These are phyloP conservation scores for Trichophyton equinum DNA, from an alignment of 2,329 filamentous ascomycete genomes.

Conservation along the genomic window DNA sequence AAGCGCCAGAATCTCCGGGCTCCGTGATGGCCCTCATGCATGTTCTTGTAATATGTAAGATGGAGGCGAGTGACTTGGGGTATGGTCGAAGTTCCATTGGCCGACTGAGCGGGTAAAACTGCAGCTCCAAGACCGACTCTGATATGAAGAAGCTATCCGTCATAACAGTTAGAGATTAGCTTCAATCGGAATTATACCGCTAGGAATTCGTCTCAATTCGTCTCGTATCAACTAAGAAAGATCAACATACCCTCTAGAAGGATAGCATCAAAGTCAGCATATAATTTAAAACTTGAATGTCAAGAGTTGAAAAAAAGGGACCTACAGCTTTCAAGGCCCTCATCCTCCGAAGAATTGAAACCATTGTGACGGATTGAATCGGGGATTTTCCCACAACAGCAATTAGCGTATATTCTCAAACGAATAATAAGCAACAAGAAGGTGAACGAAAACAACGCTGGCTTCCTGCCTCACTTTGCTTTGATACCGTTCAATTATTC, in stretches of 20 bases:
- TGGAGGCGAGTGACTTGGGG: slow-evolving; percentile 32
- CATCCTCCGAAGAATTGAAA: slow-evolving; percentile 50
- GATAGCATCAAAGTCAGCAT: slow-evolving; percentile 6
- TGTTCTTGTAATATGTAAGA: slow-evolving; percentile 33
- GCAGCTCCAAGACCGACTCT: slow-evolving; percentile 73
- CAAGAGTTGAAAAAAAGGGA: slow-evolving; percentile 14
- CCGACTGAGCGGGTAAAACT: slow-evolving; percentile 47
- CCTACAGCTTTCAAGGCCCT: slow-evolving; percentile 60
- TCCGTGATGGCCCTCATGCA: slow-evolving; percentile 29
- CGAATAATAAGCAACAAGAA: neutral
- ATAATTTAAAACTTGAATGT: slow-evolving; percentile 7
- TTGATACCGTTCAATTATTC: neutral
- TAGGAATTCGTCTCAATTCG: neutral
- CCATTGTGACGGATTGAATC: slow-evolving; percentile 25
- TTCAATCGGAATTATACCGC: neutral
- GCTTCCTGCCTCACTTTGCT: neutral
- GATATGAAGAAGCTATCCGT: slow-evolving; percentile 32
- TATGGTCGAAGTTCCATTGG: slow-evolving; percentile 21
- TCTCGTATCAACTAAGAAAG: neutral
- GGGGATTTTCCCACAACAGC: neutral
- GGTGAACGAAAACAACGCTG: neutral
- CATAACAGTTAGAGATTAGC: neutral
- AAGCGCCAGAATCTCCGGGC: slow-evolving; percentile 77
- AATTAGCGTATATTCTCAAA: neutral
- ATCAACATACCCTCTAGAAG: slow-evolving; percentile 20